These are phyloP conservation scores for Macadamia integrifolia DNA, from an alignment of 164 flowering plant species.

Conservation along the genomic window DNA sequence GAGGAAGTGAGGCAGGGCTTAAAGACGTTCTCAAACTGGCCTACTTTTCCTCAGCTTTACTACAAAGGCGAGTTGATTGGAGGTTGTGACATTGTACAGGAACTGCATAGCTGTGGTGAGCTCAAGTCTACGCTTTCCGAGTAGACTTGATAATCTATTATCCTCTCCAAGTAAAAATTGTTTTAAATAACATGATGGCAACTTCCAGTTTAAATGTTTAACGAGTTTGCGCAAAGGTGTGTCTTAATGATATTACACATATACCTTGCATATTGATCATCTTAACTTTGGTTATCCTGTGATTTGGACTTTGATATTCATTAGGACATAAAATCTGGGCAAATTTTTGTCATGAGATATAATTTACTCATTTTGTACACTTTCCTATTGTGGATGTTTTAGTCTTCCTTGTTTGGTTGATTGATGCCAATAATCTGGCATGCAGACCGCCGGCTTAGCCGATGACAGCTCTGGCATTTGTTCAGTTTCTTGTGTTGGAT, in stretches of 20 bases:
- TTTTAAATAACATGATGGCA: background rate
- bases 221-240: background rate
- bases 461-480: no score
- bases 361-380: no score
- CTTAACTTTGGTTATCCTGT: background rate
- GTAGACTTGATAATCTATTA: slow-evolving; percentile 13
- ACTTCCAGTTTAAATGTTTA: background rate
- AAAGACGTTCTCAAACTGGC: slow-evolving; percentile 88
- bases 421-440: no score
- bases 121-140: slow-evolving; percentile 76
- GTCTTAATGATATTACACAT: background rate
- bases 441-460: no score
- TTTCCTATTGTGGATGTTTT: no score
- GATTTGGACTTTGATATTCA: background rate
- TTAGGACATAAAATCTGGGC: background rate
- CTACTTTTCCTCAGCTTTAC: slow-evolving; percentile 88
- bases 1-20: slow-evolving; percentile 87
- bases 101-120: slow-evolving; percentile 59
- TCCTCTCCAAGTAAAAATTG: background rate
- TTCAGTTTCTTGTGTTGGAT: no score
- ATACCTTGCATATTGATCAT: slow-evolving; percentile 1
- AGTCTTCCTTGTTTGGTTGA: no score
- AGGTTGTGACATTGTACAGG: slow-evolving; percentile 87
- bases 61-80: slow-evolving; percentile 91
- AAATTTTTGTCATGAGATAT: background rate